Evolutionary conservation across 805 yeast genomes (phyloP).

Genomic region (Zygosaccharomyces bailii): DNA sequence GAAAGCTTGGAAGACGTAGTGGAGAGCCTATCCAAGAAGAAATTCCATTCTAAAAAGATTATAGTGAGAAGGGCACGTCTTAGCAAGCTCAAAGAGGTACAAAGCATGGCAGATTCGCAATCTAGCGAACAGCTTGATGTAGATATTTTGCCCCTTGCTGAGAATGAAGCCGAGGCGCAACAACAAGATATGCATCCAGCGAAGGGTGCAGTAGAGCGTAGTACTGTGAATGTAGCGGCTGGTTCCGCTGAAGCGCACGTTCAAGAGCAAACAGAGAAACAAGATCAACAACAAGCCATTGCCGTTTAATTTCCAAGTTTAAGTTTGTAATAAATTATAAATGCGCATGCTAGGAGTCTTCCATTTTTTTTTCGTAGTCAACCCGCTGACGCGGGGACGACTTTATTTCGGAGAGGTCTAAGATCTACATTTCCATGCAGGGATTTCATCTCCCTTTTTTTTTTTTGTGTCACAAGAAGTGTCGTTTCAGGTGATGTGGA

Average conservation of each 20-base stretch:
- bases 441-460: not conserved
- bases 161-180: not conserved
- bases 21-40: conserved; percentile 37
- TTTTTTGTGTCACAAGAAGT: conserved; percentile 1
- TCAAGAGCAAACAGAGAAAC: not conserved
- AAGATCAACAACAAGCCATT: not conserved
- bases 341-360: not conserved
- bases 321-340: not conserved
- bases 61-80: conserved; percentile 41
- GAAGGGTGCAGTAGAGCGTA: too few relatives aligned
- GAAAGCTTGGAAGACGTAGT: conserved; percentile 45
- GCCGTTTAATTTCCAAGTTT: not conserved
- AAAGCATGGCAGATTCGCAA: conserved; percentile 35
- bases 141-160: conserved; percentile 2
- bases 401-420: not conserved
- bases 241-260: not conserved
- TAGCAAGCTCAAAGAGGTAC: conserved; percentile 44
- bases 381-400: not conserved
- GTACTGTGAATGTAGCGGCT: too few relatives aligned
- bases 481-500: not conserved
- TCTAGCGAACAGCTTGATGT: conserved; percentile 2
- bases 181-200: too few relatives aligned
- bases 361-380: not conserved
- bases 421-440: conserved; percentile 3
- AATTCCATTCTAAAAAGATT: conserved; percentile 39